phyloP scores from a whole-genome alignment of 2,329 filamentous ascomycete species.

The Aspergillus transmontanensis region DNA sequence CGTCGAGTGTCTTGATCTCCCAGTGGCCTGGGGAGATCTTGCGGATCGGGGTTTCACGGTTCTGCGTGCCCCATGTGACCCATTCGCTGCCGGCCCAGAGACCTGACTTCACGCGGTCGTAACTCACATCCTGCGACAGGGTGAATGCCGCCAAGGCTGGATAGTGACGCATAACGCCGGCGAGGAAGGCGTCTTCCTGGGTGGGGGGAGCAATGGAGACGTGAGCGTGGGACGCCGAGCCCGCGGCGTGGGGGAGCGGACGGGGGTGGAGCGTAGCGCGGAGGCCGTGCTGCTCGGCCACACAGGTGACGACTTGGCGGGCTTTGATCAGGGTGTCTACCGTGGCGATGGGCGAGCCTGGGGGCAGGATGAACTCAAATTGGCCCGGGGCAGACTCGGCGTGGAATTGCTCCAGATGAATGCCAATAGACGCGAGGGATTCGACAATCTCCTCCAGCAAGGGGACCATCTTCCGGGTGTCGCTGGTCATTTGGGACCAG shows the following conservation, averaged over 20 bases:
- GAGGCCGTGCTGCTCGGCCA: constrained; percentile 64
- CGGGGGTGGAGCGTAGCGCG: constrained; percentile 75
- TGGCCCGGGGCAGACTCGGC: constrained; percentile 73
- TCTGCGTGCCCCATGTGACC: constrained; percentile 80
- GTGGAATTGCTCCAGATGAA: constrained; percentile 73
- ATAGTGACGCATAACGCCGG: constrained; percentile 68
- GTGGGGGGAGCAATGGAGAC: constrained; percentile 55
- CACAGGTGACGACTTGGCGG: constrained; percentile 67
- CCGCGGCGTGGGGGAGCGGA: constrained; percentile 57
- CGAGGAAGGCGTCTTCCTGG: constrained; percentile 67
- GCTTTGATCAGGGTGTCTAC: constrained; percentile 73
- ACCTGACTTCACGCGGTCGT: constrained; percentile 69
- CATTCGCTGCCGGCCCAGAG: constrained; percentile 77
- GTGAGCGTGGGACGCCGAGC: constrained; percentile 71
- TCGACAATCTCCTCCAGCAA: constrained; percentile 68
- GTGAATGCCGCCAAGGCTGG: constrained; percentile 69
- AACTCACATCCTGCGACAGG: constrained; percentile 67
- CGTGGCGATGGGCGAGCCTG: constrained; percentile 64
- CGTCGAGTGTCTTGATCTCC: constrained; percentile 79
- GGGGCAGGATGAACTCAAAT: constrained; percentile 74
- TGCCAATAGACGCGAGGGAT: constrained; percentile 61
- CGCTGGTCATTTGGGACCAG: constrained; percentile 68
- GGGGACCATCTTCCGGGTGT: constrained; percentile 59
- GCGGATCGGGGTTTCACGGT: constrained; percentile 73
- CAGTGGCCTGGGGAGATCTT: constrained; percentile 69